Evolutionary conservation across 1,284 basidiomycete genomes (phyloP).

Genomic region (Tilletia indica): DNA sequence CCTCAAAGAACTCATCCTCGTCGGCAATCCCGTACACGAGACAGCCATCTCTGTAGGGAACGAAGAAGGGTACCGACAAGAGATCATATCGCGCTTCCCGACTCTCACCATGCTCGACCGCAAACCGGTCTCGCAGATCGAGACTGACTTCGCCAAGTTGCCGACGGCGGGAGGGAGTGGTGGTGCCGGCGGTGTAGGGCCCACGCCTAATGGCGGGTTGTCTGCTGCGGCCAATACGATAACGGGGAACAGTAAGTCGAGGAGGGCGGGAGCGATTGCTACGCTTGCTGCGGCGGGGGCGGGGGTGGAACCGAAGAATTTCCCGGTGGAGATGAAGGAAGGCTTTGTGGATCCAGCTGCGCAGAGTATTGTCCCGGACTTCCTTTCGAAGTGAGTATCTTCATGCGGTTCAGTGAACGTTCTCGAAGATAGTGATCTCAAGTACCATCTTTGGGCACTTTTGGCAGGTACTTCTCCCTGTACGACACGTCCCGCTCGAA

Average conservation of each 20-base stretch:
- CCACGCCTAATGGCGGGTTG: background rate
- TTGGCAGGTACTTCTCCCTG: conserved; percentile 63
- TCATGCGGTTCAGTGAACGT: no score
- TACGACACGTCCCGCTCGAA: conserved; percentile 75
- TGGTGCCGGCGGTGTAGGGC: background rate
- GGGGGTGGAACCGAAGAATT: conserved; percentile 57
- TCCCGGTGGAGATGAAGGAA: conserved; percentile 70
- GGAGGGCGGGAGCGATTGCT: background rate
- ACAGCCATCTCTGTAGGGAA: conserved; percentile 66
- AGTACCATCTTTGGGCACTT: conserved; percentile 17
- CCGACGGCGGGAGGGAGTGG: conserved; percentile 58
- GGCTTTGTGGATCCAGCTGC: conserved; percentile 73
- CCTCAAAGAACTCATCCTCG: conserved; percentile 68
- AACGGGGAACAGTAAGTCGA: background rate
- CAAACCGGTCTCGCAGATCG: conserved; percentile 66
- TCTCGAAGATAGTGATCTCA: conserved; percentile 25
- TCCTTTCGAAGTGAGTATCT: conserved; percentile 71
- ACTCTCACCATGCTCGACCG: conserved; percentile 60
- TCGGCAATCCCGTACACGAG: conserved; percentile 75
- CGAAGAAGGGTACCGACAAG: conserved; percentile 61
- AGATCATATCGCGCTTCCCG: conserved; percentile 39
- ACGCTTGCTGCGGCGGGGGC: background rate
- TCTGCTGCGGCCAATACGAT: background rate
- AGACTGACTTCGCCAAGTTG: conserved; percentile 67
- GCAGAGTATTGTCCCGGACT: conserved; percentile 67